Conservation (phyloP, 1,139 yeast species). For the Spathaspora sp. region DNA sequence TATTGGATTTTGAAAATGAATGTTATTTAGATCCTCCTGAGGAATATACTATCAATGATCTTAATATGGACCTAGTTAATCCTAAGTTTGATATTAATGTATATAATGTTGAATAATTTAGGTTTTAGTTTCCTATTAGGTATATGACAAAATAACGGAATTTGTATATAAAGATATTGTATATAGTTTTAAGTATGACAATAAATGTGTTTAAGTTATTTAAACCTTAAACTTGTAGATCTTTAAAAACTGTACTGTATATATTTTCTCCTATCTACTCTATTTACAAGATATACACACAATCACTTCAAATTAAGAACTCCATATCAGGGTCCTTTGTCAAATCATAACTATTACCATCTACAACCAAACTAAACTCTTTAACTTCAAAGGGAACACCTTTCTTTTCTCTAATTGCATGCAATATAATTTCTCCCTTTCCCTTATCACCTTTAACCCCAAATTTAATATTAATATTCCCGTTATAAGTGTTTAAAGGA, state of each 20-base stretch:
- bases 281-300: conserved; percentile 1
- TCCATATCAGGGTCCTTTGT: conserved; percentile 50
- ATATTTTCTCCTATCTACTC: background rate
- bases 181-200: too few species aligned
- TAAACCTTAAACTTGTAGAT: too few species aligned
- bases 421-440: conserved; percentile 49
- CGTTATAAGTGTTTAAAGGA: conserved; percentile 76
- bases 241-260: background rate
- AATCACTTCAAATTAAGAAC: conserved; percentile 13
- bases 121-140: too few species aligned
- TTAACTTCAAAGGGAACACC: conserved; percentile 58
- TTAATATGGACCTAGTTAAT: too few species aligned
- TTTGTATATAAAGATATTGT: too few species aligned
- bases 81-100: background rate
- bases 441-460: conserved; percentile 63
- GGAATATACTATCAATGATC: background rate
- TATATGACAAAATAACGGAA: too few species aligned
- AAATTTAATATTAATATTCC: conserved; percentile 72
- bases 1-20: background rate
- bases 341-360: conserved; percentile 39
- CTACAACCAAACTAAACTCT: conserved; percentile 55
- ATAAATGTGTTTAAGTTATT: too few species aligned
- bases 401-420: conserved; percentile 59
- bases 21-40: background rate
- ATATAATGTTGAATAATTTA: too few species aligned